Evolutionary conservation across 257 asterid genomes (phyloP), one percentile per base, ranked within the genome.

Genomic region (Nicotiana noctiflora): DNA sequence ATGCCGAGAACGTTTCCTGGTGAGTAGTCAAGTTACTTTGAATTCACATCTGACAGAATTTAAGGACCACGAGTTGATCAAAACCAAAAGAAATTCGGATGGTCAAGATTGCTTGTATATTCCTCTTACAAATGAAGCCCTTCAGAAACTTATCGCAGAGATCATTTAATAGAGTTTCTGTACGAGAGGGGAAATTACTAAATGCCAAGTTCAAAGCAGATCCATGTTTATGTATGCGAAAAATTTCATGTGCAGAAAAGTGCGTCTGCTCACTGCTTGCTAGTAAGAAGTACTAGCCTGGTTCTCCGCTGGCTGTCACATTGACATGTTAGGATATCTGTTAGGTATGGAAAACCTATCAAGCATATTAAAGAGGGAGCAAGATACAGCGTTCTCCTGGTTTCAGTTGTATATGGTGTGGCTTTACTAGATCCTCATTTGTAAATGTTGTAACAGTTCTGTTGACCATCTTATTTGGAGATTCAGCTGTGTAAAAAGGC

Each of bases 31-130:
- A 84, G 85, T 92, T 66, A 94, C 98, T 61, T 88, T 94, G 80
- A 96, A 92, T 86, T 91, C 99, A 66, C 99, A 96, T 87, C 80
- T 92, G 82, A 94, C 97, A 68, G 99, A 96, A 83, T 96, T 94
- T 67, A 96, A 96, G 67, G 99, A 96, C 87, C 98, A 94, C 55
- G 99, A 96, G 81, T 82, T 96, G 88, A 93, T 92, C 62, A 96
- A 96, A 92, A 90, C 92, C 13, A 89, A 84, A 87, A 89, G 93
- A 87, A 89, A 89, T 75, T 83, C 92, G 15, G 99, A 94, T 44
- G 96, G 96, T 17, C 97, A 92, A 84, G 98, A 96, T 81, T 94
- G 98, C 84, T 81, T 96, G 84, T 86, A 84, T 83, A 83, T 94
- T 86, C 98, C 97, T 84, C 93, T 94, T 53, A 46, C 94, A 21